Evolutionary conservation across 1,284 basidiomycete genomes (phyloP).

Genomic region (Cyathus pygmaeus): DNA sequence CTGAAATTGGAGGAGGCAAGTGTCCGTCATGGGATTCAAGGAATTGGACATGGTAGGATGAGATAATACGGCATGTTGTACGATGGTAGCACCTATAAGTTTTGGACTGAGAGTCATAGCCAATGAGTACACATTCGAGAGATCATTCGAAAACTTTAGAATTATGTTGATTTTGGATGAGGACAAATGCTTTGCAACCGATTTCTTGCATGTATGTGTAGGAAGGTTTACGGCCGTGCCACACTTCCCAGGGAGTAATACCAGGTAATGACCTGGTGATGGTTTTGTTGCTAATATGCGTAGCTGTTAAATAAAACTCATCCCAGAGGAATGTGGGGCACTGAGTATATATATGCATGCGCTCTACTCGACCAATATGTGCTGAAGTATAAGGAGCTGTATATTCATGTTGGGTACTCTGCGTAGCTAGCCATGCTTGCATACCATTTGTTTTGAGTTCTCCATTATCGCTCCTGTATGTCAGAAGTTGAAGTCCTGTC

Average conservation of each 20-base stretch:
- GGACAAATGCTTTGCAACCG: conserved; percentile 36
- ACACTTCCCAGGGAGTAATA: conserved; percentile 23
- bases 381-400: conserved; percentile 41
- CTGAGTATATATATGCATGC: conserved; percentile 28
- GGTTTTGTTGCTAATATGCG: conserved; percentile 10
- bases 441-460: conserved; percentile 37
- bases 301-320: conserved; percentile 34
- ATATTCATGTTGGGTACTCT: conserved; percentile 17
- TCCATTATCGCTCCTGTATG: conserved; percentile 38
- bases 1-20: background rate
- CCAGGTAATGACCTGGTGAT: background rate
- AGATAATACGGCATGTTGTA: conserved; percentile 21
- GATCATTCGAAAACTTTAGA: conserved; percentile 41
- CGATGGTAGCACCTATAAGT: conserved; percentile 41
- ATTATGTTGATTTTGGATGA: conserved; percentile 35
- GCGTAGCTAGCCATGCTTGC: conserved; percentile 18
- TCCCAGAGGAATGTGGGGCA: conserved; percentile 35
- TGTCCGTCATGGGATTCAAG: conserved; percentile 36
- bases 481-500: conserved; percentile 21
- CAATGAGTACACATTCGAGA: conserved; percentile 42
- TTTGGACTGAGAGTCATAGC: conserved; percentile 41
- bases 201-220: conserved; percentile 31
- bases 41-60: conserved; percentile 41
- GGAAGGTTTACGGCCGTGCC: conserved; percentile 22
- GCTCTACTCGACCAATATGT: conserved; percentile 36